These are phyloP conservation scores for Alternaria rosae DNA, from an alignment of 2,329 filamentous ascomycete species.

Conservation along the genomic window DNA sequence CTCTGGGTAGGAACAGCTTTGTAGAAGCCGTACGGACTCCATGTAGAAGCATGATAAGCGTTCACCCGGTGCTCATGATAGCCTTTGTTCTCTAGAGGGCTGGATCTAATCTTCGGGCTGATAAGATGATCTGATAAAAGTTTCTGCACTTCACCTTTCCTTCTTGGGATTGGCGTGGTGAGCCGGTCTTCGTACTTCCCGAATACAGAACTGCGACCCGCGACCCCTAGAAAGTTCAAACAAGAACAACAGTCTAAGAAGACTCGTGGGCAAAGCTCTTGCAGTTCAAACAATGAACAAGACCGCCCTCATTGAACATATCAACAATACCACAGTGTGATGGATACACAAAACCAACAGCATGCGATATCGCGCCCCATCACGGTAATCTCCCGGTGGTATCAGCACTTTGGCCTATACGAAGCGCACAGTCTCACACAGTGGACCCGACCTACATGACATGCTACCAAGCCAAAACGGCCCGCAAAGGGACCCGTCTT, in stretches of 20 bases:
- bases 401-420: not conserved
- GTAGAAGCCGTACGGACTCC: not conserved
- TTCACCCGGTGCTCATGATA: not conserved
- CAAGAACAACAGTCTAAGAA: not conserved
- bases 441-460: not conserved
- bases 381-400: not conserved
- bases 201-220: not conserved
- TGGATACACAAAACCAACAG: not conserved
- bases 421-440: not conserved
- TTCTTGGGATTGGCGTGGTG: not conserved
- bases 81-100: not conserved
- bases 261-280: not conserved
- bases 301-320: accelerated
- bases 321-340: not conserved
- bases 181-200: not conserved
- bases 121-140: constrained; percentile 5
- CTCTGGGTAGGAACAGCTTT: not conserved
- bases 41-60: not conserved
- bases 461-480: not conserved
- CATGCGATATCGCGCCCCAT: not conserved
- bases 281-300: not conserved
- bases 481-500: not conserved
- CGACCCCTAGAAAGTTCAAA: not conserved
- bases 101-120: not conserved
- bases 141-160: not conserved